Base-by-base conservation (phyloP, 2,329 filamentous ascomycete genomes). In the Simplicillium sp. region DNA sequence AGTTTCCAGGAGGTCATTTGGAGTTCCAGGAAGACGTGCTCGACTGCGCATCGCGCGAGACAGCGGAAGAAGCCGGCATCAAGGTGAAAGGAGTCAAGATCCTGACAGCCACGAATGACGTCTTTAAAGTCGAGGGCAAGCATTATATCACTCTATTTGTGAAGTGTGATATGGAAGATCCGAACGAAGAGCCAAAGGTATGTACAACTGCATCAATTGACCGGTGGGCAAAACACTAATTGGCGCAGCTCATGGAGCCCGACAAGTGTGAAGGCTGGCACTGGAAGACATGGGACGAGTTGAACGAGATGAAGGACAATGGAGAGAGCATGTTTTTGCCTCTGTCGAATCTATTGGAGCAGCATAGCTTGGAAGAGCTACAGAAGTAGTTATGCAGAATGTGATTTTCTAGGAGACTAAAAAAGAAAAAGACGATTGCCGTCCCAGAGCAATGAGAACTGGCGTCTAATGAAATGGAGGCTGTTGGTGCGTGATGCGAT, bases 61-160 rank as follows among this genome's bases (percentile, higher is more conserved):
- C 75, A 0, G 54, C 75, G 0, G 85, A 90, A 55, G 85, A 90
- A 53, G 87, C 84, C 0, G 81, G 73, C 0, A 65, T 87, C 0
- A 50, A 59, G 0, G 65, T 87, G 2, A 63, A 57, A 2, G 66
- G 71, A 7, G 37, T 74, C 29, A 66, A 64, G 36, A 69, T 82
- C 32, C 48, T 81, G 1, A 75, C 71, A 0, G 71, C 77, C 1
- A 87, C 81, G 5, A 87, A 88, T 53, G 77, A 81, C 50, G 54
- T 84, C 1, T 84, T 87, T 54, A 52, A 59, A 2, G 52, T 54
- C 0, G 68, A 72, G n/a, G 60, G 59, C 0, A 85, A 80, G 57
- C 84, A 90, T 54, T 90, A 89, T 52, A 68, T 87, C 38, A 89
- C 85, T 0, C 57, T 87, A 3, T 88, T 85, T 48, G 73, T 87